phyloP scores from a whole-genome alignment of 441 rosid species.

The Bruguiera hainesii region DNA sequence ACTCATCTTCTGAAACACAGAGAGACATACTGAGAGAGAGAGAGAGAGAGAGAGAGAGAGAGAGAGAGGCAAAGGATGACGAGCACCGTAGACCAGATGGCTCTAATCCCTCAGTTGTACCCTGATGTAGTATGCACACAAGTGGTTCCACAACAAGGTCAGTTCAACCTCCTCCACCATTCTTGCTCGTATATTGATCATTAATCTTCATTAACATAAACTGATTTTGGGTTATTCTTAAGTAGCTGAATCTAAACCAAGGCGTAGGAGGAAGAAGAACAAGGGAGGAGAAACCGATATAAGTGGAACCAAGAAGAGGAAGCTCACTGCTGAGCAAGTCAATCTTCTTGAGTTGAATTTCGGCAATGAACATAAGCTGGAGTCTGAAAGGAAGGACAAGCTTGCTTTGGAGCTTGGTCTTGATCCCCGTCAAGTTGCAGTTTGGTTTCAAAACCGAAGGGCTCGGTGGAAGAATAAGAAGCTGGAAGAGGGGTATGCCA shows the following conservation, averaged over 20 bases:
- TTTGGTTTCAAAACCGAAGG: constrained; percentile 89
- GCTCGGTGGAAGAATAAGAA: constrained; percentile 88
- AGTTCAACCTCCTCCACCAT: not conserved
- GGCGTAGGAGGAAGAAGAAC: constrained; percentile 54
- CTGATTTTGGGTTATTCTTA: not conserved
- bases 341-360: constrained; percentile 58
- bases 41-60: not conserved
- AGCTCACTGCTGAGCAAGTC: constrained; percentile 63
- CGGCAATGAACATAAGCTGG: constrained; percentile 70
- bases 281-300: constrained; percentile 34
- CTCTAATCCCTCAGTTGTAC: constrained; percentile 49
- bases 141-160: constrained; percentile 53
- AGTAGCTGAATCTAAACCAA: constrained; percentile 45
- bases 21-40: not conserved
- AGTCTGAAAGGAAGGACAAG: constrained; percentile 74
- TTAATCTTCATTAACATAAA: too few relatives aligned
- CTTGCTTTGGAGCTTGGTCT: constrained; percentile 73
- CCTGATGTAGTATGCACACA: constrained; percentile 37
- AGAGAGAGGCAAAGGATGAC: constrained; percentile 18
- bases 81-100: constrained; percentile 38
- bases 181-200: not conserved
- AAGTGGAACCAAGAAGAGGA: constrained; percentile 52
- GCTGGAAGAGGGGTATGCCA: constrained; percentile 70
- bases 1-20: not conserved
- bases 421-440: constrained; percentile 85